Evolutionary conservation across 192 early-diverging fungal species (phyloP), one percentile per base, ranked within the genome.

Genomic region (Cladochytrium replicatum): DNA sequence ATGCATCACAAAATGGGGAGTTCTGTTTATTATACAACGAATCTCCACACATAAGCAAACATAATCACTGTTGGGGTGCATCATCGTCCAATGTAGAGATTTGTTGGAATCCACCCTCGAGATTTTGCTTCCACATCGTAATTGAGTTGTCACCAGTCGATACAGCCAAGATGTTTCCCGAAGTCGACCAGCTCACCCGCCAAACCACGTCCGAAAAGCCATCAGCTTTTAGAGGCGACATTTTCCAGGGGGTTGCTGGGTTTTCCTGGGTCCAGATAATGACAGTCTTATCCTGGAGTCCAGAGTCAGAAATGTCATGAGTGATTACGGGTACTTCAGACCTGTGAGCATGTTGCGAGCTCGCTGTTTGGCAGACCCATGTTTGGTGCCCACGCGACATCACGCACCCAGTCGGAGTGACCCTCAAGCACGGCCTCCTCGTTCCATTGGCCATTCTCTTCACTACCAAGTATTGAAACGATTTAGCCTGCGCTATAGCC

Each of bases 351-450:
- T 38, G 80, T 84, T 6, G 96, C 96, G 30, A 99, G 67, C 58
- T 89, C 89, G 51, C 71, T 88, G 63, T 78, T 81, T 28, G 89
- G 81, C 2, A 95, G 72, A 1, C 96, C 96, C 56, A 96, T 77
- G 61, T 85, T 92, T 19, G 96, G 96, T 25, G 96, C 93, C 70
- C 85, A 99, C 6, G 92, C 83, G 32, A 99, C 87, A 65, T 99
- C 96, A 21, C 96, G 79, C 11, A 99, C 92, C 96, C 96, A 99
- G 62, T 99, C 93, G 25, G 82, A 72, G 62, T 99, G 96, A 4
- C 87, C 88, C 41, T 92, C 85, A 29, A 99, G 75, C 4, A 66
- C 74, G 5, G 77, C 75, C 38, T 87, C 82, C 53, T 89, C 82
- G 49, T 85, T 85, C 79, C 85, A 95, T 1, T 66, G 58, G 60